These are phyloP conservation scores for Dendryphion nanum DNA, from an alignment of 2,329 filamentous ascomycete genomes.

Conservation along the genomic window DNA sequence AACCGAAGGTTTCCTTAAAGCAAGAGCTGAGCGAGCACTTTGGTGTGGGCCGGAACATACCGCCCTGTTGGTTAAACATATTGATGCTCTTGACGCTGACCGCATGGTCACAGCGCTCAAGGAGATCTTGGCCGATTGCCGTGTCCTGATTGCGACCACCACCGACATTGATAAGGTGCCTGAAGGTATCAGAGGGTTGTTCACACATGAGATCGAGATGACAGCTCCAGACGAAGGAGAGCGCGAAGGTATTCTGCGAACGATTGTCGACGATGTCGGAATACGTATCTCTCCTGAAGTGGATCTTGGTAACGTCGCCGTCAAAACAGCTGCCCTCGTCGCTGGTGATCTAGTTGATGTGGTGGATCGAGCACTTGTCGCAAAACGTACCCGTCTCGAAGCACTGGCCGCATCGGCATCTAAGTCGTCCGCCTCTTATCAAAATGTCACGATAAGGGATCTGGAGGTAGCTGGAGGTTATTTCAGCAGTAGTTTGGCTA, in stretches of 20 bases:
- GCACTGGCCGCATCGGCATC: constrained; percentile 57
- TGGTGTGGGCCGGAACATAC: constrained; percentile 83
- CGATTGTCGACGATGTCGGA: constrained; percentile 72
- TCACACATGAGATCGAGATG: constrained; percentile 95
- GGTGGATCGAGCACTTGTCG: constrained; percentile 81
- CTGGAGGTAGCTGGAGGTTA: constrained; percentile 86
- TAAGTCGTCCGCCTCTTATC: constrained; percentile 30
- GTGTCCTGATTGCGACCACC: constrained; percentile 89
- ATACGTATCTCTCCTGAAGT: constrained; percentile 79
- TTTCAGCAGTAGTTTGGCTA: constrained; percentile 73
- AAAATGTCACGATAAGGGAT: constrained; percentile 67
- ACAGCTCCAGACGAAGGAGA: constrained; percentile 88
- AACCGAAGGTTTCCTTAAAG: constrained; percentile 86
- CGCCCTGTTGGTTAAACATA: constrained; percentile 79
- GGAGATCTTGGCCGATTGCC: constrained; percentile 73
- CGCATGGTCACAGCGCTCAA: constrained; percentile 83
- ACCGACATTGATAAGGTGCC: constrained; percentile 94
- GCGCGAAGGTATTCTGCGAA: constrained; percentile 79
- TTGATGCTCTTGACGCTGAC: constrained; percentile 88
- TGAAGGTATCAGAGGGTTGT: constrained; percentile 83
- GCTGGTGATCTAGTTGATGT: constrained; percentile 94
- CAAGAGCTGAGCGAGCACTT: constrained; percentile 82
- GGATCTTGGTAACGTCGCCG: constrained; percentile 77
- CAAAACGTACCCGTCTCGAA: constrained; percentile 73
- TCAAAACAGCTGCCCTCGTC: constrained; percentile 94